Percentiles rank a stretch among this genome's conserved stretches.
These are phyloP conservation scores for Psilocybe cyanescens DNA, from an alignment of 768 basidiomycete genomes.

Conservation along the genomic window DNA sequence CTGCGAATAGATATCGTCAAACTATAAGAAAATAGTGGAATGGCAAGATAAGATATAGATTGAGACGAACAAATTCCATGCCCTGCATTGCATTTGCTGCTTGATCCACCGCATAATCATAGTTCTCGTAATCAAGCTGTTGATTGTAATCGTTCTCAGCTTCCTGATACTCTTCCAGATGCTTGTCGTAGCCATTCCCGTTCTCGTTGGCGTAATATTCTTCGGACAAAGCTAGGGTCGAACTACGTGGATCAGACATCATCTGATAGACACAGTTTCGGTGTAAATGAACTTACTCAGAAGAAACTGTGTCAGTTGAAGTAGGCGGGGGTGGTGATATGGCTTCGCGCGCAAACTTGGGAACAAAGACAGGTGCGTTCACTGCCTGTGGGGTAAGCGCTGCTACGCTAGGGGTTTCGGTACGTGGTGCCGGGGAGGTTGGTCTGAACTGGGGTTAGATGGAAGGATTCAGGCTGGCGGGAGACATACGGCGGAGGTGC, in stretches of 20 bases:
- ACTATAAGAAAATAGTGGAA: neutral
- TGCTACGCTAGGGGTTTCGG: constrained; percentile 37
- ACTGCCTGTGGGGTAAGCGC: constrained; percentile 64
- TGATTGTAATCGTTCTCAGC: constrained; percentile 13
- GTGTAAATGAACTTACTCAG: neutral
- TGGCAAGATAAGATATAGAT: neutral
- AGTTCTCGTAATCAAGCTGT: constrained; percentile 22
- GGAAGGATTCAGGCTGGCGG: constrained; percentile 11
- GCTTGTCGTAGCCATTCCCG: constrained; percentile 1
- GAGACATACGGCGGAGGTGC: constrained; percentile 33
- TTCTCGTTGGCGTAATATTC: constrained; percentile 6
- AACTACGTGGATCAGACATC: neutral
- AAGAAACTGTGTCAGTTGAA: constrained; percentile 5
- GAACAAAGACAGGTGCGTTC: constrained; percentile 86
- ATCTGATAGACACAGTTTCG: neutral
- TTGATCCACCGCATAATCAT: constrained; percentile 26
- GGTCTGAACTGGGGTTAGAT: constrained; percentile 31
- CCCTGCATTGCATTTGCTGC: constrained; percentile 16
- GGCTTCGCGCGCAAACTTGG: constrained; percentile 48
- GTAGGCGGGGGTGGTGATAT: constrained; percentile 29
- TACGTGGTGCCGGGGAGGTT: constrained; percentile 25
- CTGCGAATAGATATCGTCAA: constrained; percentile 5
- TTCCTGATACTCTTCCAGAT: constrained; percentile 8
- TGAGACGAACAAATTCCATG: constrained; percentile 22
- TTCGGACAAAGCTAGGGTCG: constrained; percentile 4